Base-by-base conservation (phyloP, 169 alveolate species). In the Plasmodium reichenowi region DNA sequence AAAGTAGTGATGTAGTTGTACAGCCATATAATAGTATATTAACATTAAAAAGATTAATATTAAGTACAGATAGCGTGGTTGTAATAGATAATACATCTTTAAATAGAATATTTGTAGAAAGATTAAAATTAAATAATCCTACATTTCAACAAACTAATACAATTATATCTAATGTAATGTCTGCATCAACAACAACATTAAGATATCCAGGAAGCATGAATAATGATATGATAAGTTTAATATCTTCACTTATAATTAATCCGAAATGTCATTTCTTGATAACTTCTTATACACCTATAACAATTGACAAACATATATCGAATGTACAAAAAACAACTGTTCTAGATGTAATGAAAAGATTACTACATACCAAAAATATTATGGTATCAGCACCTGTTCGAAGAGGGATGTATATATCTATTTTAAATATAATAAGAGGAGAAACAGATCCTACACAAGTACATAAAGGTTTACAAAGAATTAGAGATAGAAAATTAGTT, bases 231-330 rank as follows among this genome's bases (percentile, higher is more conserved):
- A 95, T 99, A 47, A 98, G 99, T 47, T 88, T 99, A 54, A 94
- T 99, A 24, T 99, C 99, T 2, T 97, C 99, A n/a, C 95, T 99
- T 45, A 98, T 99, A 45, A 99, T 99, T 5, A 98, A 99, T 9
- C 99, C 99, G 7, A 95, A 97, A 91, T 99, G 99, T 90, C 99
- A 99, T 91, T 99, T 98, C 94, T 95, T 99, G 62, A 98, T 98
- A 97, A 98, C 99, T 43, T 99, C 99, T 15, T 99, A 98, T 88
- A 98, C 99, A 47, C 99, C 99, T 10, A 93, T 98, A 3, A 93
- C 95, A 8, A 74, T 88, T n/a, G 85, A 70, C 1, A 83, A 76
- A 88, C 89, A 88, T 73, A 71, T 91, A 50, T 85, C 94, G 2
- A 74, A 94, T 50, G 97, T 98, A 1, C 97, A 98, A 76, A 98